Evolutionary conservation across 495 filamentous ascomycete species (phyloP).

Genomic region (Penicillium samsonianum): DNA sequence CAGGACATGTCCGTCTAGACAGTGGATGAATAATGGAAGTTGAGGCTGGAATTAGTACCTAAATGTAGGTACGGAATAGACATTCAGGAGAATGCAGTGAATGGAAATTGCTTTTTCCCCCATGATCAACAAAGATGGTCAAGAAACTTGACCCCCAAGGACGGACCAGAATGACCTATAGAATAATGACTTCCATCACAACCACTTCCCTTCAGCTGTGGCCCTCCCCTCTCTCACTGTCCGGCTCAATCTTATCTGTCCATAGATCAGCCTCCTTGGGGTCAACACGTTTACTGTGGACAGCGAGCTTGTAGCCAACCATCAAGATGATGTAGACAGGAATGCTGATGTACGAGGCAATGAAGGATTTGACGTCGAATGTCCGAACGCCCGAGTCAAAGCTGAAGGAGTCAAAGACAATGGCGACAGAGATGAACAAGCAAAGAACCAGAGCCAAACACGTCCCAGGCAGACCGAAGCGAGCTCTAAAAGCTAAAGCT

Average conservation of each 20-base stretch:
- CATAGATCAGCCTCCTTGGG: conserved; percentile 64
- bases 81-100: neutral
- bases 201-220: neutral
- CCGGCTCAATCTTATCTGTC: conserved; percentile 39
- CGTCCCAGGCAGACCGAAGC: conserved; percentile 67
- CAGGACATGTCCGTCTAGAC: no score
- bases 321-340: conserved; percentile 72
- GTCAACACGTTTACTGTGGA: conserved; percentile 50
- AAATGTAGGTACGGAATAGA: neutral
- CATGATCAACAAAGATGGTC: neutral
- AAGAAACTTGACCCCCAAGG: neutral
- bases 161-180: neutral
- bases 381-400: conserved; percentile 38
- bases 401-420: conserved; percentile 69
- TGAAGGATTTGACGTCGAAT: conserved; percentile 64
- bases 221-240: neutral
- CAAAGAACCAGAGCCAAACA: conserved; percentile 65
- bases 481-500: conserved; percentile 68
- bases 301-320: conserved; percentile 63
- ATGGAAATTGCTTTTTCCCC: neutral
- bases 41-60: neutral
- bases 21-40: no score
- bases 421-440: conserved; percentile 67
- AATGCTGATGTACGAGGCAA: conserved; percentile 77
- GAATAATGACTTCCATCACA: neutral